Percentiles rank a stretch among this genome's conserved stretches.
Conservation (phyloP, 345 rosid species). For the Populus euphratica region DNA sequence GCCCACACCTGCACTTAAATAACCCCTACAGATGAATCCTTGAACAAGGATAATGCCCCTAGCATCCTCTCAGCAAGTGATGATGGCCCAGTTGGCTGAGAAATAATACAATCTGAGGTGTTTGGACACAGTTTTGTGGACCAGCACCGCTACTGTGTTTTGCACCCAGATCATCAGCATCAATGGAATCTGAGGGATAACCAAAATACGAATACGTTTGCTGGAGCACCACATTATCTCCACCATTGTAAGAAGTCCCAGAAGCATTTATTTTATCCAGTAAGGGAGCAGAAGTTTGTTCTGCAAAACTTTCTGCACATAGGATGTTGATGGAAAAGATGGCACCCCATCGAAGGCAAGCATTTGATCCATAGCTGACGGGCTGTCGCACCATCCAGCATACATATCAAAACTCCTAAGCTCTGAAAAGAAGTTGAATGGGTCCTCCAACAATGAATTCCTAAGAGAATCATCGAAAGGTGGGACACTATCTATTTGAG, state of each 20-base stretch:
- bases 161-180: conserved; percentile 24
- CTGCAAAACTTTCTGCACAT: conserved; percentile 28
- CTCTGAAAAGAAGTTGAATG: conserved; percentile 44
- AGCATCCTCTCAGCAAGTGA: conserved; percentile 85
- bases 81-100: conserved; percentile 33
- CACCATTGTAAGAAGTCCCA: conserved; percentile 36
- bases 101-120: conserved; percentile 19
- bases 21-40: conserved; percentile 72
- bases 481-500: no score
- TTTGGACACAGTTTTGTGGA: conserved; percentile 25
- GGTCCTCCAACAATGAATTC: conserved; percentile 45
- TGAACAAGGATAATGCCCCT: conserved; percentile 63
- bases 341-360: conserved; percentile 41
- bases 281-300: conserved; percentile 30
- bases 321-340: conserved; percentile 38
- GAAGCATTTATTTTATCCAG: conserved; percentile 23
- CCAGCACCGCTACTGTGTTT: conserved; percentile 22
- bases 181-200: conserved; percentile 26
- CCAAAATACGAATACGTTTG: conserved; percentile 28
- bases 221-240: conserved; percentile 37
- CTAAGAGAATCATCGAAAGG: conserved; percentile 19
- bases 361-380: conserved; percentile 45
- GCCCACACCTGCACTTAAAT: conserved; percentile 85
- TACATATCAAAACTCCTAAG: conserved; percentile 56
- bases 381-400: conserved; percentile 63